Evolutionary conservation across 768 basidiomycete species (phyloP), one percentile per base, ranked within the genome.

Genomic region (Gloeophyllum trabeum): DNA sequence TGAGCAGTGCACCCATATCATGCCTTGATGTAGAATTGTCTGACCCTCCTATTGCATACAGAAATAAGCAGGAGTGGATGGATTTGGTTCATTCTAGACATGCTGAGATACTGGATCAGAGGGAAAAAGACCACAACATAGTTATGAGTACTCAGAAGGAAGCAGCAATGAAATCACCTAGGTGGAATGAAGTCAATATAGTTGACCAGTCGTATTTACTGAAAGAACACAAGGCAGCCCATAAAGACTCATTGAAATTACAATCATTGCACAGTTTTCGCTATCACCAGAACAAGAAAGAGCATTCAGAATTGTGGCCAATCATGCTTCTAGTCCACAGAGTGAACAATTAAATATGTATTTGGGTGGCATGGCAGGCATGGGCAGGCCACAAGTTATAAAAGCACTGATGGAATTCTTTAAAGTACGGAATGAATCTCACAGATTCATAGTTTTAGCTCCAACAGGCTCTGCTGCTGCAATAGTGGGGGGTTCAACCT

Each of bases 331-430:
- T 6, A 12, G 34, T 18, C 20, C 25, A 14, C 4, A 4, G 18
- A 21, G 28, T 4, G 44, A 48, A 12, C 46, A 41, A 19, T 35
- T 54, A 10, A 30, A 42, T 5, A 54, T 54, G 53, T 48, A 52
- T 35, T n/a, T 54, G 12, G 51, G 47, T 2, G 54, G 52, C 3
- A 53, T 53, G 48, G 52, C 37, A 5, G 54, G 54, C 6, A 54
- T 51, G 4, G 53, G 51, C 2, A 54, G 52, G 35, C 51, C 51
- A 6, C 49, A 43, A 34, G 51, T 53, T 1, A 42, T 55, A 3
- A 24, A 48, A 10, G 47, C 50, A 7, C 13, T 55, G 1, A 44
- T 35, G 5, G 1, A 12, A 3, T 51, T 48, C 23, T 46, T 55
- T 35, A 39, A 46, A 6, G 12, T 13, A n/a, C 18, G 48, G 19